These are phyloP conservation scores for Lophiotrema nucula DNA, from an alignment of 495 filamentous ascomycete species.

Conservation along the genomic window DNA sequence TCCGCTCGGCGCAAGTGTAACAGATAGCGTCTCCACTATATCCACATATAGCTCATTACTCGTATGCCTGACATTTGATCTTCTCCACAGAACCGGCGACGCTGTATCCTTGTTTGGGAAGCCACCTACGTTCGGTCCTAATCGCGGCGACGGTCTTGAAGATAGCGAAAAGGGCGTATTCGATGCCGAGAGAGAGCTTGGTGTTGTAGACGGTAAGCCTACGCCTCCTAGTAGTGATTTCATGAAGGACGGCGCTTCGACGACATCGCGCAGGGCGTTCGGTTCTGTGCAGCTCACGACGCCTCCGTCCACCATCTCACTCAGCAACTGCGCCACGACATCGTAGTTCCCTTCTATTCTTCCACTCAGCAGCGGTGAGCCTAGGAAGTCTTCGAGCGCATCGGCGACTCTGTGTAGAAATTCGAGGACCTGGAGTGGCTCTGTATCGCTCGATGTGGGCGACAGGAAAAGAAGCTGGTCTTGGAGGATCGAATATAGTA, in stretches of 20 bases:
- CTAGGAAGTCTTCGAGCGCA: constrained; percentile 91
- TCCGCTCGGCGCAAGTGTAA: constrained; percentile 87
- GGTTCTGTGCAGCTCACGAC: constrained; percentile 87
- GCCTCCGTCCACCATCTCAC: constrained; percentile 96
- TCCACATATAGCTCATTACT: constrained; percentile 98
- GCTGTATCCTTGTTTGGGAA: constrained; percentile 42
- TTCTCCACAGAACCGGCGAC: constrained; percentile 74
- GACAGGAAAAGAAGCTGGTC: constrained; percentile 85
- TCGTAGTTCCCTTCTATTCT: constrained; percentile 91
- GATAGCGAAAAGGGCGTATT: constrained; percentile 24
- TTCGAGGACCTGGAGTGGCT: constrained; percentile 91
- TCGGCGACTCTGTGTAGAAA: constrained; percentile 94
- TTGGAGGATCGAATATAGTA: constrained; percentile 83
- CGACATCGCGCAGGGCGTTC: constrained; percentile 86
- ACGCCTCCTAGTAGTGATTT: constrained; percentile 89
- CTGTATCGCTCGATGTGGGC: constrained; percentile 76
- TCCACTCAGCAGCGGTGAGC: constrained; percentile 76
- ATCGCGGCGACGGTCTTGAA: constrained; percentile 15
- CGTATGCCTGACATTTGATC: constrained; percentile 89
- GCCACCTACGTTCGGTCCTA: background rate
- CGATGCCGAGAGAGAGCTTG: constrained; percentile 41
- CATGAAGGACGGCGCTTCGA: constrained; percentile 86
- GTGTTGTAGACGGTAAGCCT: constrained; percentile 59
- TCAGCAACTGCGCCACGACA: constrained; percentile 87
- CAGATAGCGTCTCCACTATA: constrained; percentile 82